A percentile compares a stretch with the other conserved stretches of the same genome.
phyloP scores from a whole-genome alignment of 352 stramenopile species.

The Phytophthora idaei region DNA sequence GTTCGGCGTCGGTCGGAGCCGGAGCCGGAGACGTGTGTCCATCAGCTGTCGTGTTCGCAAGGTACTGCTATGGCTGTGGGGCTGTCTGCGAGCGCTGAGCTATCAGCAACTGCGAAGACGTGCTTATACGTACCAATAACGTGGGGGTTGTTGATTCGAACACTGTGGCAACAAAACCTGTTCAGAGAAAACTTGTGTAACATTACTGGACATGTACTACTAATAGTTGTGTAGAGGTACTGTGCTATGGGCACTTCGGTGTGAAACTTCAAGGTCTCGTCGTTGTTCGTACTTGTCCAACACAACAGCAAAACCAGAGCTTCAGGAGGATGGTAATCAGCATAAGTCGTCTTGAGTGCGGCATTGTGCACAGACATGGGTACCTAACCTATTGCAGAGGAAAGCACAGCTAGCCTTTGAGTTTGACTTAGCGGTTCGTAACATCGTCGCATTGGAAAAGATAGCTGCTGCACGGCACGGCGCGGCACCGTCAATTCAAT shows the following conservation, averaged over 20 bases:
- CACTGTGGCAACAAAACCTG: too few species aligned
- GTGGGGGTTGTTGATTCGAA: too few species aligned
- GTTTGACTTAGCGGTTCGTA: too few species aligned
- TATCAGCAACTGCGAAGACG: neutral
- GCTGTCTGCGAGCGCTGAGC: slow-evolving; percentile 5
- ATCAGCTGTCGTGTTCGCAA: slow-evolving; percentile 28
- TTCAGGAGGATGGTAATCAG: slow-evolving; percentile 16
- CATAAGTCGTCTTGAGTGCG: neutral
- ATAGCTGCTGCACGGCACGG: too few species aligned
- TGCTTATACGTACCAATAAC: too few species aligned
- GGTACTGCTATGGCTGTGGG: neutral
- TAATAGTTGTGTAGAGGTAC: too few species aligned
- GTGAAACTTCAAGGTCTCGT: slow-evolving; percentile 28
- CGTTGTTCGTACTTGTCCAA: slow-evolving; percentile 1
- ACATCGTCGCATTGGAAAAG: too few species aligned
- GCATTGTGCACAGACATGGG: neutral
- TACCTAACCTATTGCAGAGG: too few species aligned
- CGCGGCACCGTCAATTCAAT: too few species aligned
- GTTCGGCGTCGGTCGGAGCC: neutral
- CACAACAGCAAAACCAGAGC: neutral
- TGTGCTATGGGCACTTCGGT: slow-evolving; percentile 3
- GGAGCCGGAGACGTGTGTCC: slow-evolving; percentile 17
- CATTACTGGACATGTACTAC: too few species aligned
- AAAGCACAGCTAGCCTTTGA: too few species aligned
- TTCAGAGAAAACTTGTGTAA: too few species aligned